phyloP scores from a whole-genome alignment of 345 rosid genomes.

The Brassica cretica region DNA sequence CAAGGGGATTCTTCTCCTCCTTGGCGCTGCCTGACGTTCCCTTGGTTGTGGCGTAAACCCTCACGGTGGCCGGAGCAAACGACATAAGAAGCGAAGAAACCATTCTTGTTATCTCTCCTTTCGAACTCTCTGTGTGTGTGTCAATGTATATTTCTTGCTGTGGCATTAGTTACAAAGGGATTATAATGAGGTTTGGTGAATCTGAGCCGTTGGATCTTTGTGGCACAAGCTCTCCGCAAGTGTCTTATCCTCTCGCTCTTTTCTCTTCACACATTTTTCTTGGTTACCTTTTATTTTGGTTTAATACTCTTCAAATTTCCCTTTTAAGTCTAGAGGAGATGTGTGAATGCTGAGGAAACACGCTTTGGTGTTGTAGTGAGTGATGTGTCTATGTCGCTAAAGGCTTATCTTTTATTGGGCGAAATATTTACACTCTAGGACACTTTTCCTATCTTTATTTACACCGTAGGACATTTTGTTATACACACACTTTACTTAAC shows the following conservation, averaged over 20 bases:
- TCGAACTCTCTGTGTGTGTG: neutral
- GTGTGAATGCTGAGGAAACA: neutral
- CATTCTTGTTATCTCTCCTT: constrained; percentile 41
- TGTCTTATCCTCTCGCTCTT: constrained; percentile 57
- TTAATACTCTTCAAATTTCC: too few relatives aligned
- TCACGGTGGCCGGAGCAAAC: constrained; percentile 53
- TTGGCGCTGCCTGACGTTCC: constrained; percentile 47
- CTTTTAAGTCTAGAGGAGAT: too few relatives aligned
- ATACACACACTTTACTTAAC: too few relatives aligned
- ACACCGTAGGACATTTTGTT: too few relatives aligned
- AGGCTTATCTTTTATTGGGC: neutral
- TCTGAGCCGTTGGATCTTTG: constrained; percentile 50
- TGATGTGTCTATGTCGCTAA: neutral
- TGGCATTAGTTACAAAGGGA: constrained; percentile 30
- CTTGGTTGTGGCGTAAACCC: constrained; percentile 69
- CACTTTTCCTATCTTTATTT: too few relatives aligned
- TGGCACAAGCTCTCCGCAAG: constrained; percentile 70
- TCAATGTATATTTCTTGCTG: constrained; percentile 1
- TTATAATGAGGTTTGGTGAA: constrained; percentile 21
- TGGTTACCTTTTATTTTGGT: neutral
- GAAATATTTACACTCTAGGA: too few relatives aligned
- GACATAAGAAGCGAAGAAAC: constrained; percentile 59
- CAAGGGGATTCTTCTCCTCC: constrained; percentile 68
- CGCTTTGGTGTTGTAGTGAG: neutral
- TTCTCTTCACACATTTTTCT: constrained; percentile 22